Conservation (phyloP, 345 rosid genomes). For the Eucalyptus leucophloia region DNA sequence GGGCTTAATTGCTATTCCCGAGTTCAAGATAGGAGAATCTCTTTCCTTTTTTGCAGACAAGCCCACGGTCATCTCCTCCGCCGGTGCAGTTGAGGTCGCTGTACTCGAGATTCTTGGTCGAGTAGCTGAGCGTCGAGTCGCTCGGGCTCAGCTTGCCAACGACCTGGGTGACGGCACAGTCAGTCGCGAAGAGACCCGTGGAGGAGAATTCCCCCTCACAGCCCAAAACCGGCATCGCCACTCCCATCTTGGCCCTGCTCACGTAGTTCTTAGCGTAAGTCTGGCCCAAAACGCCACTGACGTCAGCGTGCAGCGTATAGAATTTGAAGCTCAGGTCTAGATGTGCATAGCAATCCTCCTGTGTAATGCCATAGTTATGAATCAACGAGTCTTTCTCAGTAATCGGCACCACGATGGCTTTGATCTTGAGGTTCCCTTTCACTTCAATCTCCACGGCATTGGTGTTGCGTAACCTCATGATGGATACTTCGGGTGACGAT, state of each 20-base stretch:
- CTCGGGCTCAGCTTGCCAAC: background rate
- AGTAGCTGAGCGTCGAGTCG: background rate
- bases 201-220: conserved; percentile 29
- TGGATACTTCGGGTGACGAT: background rate
- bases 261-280: conserved; percentile 33
- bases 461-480: conserved; percentile 18
- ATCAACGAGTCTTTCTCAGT: conserved; percentile 42
- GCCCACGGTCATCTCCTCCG: background rate
- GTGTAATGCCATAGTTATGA: conserved; percentile 39
- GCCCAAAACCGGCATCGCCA: conserved; percentile 45
- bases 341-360: conserved; percentile 46
- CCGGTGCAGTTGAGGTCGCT: background rate
- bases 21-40: background rate
- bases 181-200: conserved; percentile 28
- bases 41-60: conserved; percentile 2
- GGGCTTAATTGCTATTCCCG: background rate
- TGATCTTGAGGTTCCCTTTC: conserved; percentile 26
- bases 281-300: conserved; percentile 45
- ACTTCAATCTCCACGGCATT: conserved; percentile 25
- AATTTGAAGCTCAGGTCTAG: conserved; percentile 52
- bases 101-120: background rate
- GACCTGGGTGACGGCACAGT: conserved; percentile 10
- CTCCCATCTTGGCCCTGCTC: conserved; percentile 38
- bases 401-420: conserved; percentile 41
- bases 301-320: conserved; percentile 25